Evolutionary conservation across 2,329 filamentous ascomycete genomes (phyloP).

Genomic region (Microcyclospora pomicola): DNA sequence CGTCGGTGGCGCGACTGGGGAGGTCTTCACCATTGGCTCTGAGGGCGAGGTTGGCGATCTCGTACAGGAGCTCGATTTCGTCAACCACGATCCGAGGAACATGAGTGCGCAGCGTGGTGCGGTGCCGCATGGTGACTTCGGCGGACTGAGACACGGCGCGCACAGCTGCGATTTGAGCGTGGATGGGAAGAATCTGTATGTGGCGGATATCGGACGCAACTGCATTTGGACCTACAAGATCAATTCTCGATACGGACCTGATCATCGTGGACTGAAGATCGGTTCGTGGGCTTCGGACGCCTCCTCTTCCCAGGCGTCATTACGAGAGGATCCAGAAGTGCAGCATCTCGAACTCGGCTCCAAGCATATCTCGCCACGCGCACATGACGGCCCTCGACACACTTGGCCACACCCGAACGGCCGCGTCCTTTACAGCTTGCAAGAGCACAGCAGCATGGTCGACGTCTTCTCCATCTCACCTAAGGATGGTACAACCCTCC

Average conservation of each 20-base stretch:
- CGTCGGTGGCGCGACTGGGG: constrained; percentile 21
- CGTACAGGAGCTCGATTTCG: constrained; percentile 21
- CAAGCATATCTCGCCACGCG: constrained; percentile 19
- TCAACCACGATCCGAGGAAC: constrained; percentile 15
- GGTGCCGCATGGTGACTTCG: constrained; percentile 23
- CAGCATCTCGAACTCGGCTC: constrained; percentile 13
- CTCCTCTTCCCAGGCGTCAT: constrained; percentile 1
- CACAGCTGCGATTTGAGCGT: constrained; percentile 20
- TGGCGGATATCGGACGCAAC: constrained; percentile 24
- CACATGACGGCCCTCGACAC: constrained; percentile 22
- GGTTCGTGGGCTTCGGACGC: neutral
- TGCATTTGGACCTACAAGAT: constrained; percentile 23
- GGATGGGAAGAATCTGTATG: constrained; percentile 17
- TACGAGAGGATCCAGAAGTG: constrained; percentile 4
- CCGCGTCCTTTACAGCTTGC: constrained; percentile 20
- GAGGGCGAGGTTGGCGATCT: constrained; percentile 20
- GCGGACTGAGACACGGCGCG: constrained; percentile 21
- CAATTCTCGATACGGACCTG: constrained; percentile 1
- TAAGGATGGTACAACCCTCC: constrained; percentile 15
- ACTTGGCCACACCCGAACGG: constrained; percentile 23
- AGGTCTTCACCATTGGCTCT: constrained; percentile 17
- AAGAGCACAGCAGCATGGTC: constrained; percentile 25
- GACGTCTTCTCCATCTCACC: constrained; percentile 18
- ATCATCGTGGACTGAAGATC: neutral
- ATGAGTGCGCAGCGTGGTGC: constrained; percentile 14